Evolutionary conservation across 2,329 filamentous ascomycete genomes (phyloP).

Genomic region (Fusarium sp.): DNA sequence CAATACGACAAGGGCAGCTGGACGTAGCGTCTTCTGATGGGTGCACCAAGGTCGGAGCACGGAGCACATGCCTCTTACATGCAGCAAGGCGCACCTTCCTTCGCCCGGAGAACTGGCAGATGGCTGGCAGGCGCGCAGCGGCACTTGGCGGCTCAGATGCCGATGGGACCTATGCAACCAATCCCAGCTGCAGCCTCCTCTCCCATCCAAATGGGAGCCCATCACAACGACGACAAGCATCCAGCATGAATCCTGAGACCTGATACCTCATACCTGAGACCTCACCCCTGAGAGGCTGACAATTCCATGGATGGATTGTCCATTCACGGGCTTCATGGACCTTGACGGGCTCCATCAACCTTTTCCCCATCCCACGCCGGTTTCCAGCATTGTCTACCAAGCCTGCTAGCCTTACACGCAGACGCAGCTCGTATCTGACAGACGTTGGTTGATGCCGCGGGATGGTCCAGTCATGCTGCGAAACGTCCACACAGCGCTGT

Average conservation of each 20-base stretch:
- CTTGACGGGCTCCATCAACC: constrained; percentile 26
- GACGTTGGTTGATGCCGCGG: background rate
- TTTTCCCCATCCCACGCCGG: constrained; percentile 14
- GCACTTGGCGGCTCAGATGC: constrained; percentile 36
- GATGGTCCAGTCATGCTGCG: constrained; percentile 4
- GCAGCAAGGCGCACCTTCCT: constrained; percentile 2
- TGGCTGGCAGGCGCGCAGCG: constrained; percentile 10
- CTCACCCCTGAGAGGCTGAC: constrained; percentile 20
- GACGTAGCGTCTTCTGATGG: background rate
- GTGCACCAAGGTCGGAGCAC: background rate
- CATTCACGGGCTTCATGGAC: background rate
- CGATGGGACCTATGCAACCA: constrained; percentile 31
- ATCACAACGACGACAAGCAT: constrained; percentile 14
- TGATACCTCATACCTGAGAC: constrained; percentile 8
- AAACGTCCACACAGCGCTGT: constrained; percentile 3
- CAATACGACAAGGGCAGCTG: background rate
- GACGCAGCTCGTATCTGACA: constrained; percentile 2
- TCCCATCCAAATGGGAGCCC: constrained; percentile 15
- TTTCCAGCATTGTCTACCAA: background rate
- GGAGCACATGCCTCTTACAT: constrained; percentile 3
- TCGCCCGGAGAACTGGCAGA: constrained; percentile 1
- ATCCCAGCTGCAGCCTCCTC: constrained; percentile 25
- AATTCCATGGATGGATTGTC: background rate
- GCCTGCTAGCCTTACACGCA: background rate
- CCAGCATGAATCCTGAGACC: constrained; percentile 13